Evolutionary conservation across 2,329 filamentous ascomycete genomes (phyloP).

Genomic region (Cladophialophora yegresii): DNA sequence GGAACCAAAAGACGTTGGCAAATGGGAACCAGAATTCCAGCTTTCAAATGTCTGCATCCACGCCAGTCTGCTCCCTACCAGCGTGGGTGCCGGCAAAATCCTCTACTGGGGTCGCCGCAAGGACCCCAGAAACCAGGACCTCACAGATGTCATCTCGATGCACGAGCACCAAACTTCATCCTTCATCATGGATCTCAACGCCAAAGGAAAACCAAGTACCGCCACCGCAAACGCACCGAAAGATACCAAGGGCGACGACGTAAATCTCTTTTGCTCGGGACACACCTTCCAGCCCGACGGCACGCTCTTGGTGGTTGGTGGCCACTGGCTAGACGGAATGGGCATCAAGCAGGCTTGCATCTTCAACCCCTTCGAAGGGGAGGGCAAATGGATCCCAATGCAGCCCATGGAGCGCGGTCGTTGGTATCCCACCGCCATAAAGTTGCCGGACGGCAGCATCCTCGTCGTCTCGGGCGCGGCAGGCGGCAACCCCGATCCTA

Average conservation of each 20-base stretch:
- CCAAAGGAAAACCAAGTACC: not conserved
- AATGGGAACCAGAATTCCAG: not conserved
- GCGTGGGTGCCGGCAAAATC: not conserved
- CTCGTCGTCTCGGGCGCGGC: not conserved
- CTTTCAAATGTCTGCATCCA: not conserved
- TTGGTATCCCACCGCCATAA: not conserved
- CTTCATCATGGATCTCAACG: not conserved
- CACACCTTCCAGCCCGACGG: not conserved
- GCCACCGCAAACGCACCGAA: not conserved
- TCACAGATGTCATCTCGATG: not conserved
- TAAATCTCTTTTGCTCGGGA: conserved; percentile 1
- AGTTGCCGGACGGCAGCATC: not conserved
- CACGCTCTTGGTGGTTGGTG: not conserved
- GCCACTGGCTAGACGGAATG: not conserved
- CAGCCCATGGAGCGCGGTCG: not conserved
- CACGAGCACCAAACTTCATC: not conserved
- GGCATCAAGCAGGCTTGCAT: not conserved
- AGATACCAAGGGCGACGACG: not conserved
- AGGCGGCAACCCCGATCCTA: not conserved
- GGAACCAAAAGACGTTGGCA: not conserved
- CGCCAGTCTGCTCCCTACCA: conserved; percentile 1
- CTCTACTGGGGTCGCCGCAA: conserved; percentile 1
- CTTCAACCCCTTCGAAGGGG: not conserved
- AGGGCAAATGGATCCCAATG: not conserved
- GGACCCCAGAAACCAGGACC: not conserved